Base-by-base conservation (phyloP, 2,329 filamentous ascomycete species). In the Hymenoscyphus scutula region DNA sequence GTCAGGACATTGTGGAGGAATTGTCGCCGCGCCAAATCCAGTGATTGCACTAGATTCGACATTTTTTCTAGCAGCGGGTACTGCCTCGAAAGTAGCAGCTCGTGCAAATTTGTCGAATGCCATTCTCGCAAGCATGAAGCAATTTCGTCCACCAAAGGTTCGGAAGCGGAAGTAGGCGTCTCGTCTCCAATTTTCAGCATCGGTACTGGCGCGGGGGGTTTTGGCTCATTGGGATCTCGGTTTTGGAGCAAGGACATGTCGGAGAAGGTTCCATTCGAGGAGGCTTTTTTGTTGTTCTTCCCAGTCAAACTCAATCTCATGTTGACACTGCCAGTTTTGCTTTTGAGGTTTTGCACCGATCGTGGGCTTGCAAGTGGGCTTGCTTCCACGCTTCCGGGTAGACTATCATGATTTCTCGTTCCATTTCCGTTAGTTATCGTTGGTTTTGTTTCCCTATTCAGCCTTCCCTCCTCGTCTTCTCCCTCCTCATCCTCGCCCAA, bases 131-230 rank as follows among this genome's bases (percentile, higher is more conserved):
- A 79, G 74, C 95, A 99, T 3, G 93, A 97, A 15, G 95, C 93
- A 70, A 99, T 98, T 76, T 99, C 95, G 76, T 99, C 95, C 27
- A 99, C 93, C 65, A 99, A 78, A 2, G 95, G 95, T 75, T 99
- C 96, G 8, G 90, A 88, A 17, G 85, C 82, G 5, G 92, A 97
- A 0, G 92, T 96, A 1, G 93, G 91, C 1, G 92, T 97, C 79
- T 99, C 95, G 73, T 99, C 95, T 63, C 95, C 95, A 74, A 99
- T 94, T 76, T 97, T 97, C 59, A 99, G 83, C 90, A 98, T 95
- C 4, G 95, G 95, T 8, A 99, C 93, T 0, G 95, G 95, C 11
- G 96, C 96, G 11, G 92, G 86, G 32, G 94, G 95, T 70, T 91
- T 92, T 11, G 88, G 87, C 27, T 81, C 84, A 73, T 85, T 81